Conservation (phyloP, 129 eudicot genomes). For the Flaveria trinervia region DNA sequence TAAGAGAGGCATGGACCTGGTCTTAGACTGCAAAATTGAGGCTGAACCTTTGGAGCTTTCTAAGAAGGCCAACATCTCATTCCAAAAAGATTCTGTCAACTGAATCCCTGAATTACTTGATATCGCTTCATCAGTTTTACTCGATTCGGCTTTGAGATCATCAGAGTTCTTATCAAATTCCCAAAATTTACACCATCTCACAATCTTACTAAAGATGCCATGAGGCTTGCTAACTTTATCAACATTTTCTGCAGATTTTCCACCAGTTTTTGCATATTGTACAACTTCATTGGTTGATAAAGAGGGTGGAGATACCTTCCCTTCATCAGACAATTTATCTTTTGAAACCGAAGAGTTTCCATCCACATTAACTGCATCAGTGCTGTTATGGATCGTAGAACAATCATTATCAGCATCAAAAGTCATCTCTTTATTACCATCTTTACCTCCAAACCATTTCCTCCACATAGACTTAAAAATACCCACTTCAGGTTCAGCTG, state of each 20-base stretch:
- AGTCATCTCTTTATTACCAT: conserved; percentile 20
- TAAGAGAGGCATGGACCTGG: conserved; percentile 60
- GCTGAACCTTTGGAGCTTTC: conserved; percentile 51
- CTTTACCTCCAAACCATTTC: conserved; percentile 49
- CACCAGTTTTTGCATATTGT: conserved; percentile 33
- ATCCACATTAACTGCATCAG: conserved; percentile 25
- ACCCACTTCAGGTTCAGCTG: conserved; percentile 42
- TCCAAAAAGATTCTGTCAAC: conserved; percentile 70
- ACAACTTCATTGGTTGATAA: conserved; percentile 34
- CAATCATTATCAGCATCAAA: not conserved
- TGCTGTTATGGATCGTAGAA: conserved; percentile 17
- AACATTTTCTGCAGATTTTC: conserved; percentile 22
- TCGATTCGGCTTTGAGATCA: conserved; percentile 29
- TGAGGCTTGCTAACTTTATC: conserved; percentile 31
- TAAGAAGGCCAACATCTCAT: conserved; percentile 58
- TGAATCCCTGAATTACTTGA: conserved; percentile 30
- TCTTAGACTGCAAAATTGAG: conserved; percentile 46
- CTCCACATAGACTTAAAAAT: conserved; percentile 48
- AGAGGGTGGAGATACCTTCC: conserved; percentile 30
- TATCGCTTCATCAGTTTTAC: conserved; percentile 19
- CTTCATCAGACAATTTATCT: conserved; percentile 26
- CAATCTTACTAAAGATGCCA: conserved; percentile 37
- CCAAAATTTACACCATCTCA: conserved; percentile 58
- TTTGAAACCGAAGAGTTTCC: conserved; percentile 29
- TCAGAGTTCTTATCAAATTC: conserved; percentile 29